These are phyloP conservation scores for Botrytis medusae DNA, from an alignment of 2,329 filamentous ascomycete genomes.

Conservation along the genomic window DNA sequence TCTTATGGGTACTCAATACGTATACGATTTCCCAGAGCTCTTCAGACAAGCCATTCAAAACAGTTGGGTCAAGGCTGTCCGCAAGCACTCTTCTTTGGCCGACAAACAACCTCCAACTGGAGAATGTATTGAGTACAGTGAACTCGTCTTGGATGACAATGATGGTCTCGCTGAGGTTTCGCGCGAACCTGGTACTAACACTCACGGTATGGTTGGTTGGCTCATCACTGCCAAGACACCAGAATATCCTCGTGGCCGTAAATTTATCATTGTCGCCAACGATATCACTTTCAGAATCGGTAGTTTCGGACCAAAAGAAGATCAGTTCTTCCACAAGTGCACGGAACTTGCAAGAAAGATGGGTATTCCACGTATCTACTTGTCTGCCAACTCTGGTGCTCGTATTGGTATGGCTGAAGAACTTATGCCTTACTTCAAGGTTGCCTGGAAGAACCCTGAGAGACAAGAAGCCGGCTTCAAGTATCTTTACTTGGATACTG, in stretches of 20 bases:
- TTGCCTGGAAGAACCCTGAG: constrained; percentile 85
- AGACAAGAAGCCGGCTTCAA: constrained; percentile 91
- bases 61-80: constrained; percentile 77
- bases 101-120: constrained; percentile 81
- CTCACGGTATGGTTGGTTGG: constrained; percentile 98
- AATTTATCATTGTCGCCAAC: constrained; percentile 96
- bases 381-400: constrained; percentile 98
- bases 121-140: constrained; percentile 90
- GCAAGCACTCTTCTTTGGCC: constrained; percentile 70
- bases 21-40: constrained; percentile 99
- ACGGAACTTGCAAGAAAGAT: constrained; percentile 92
- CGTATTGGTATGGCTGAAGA: constrained; percentile 96
- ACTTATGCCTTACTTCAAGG: constrained; percentile 94
- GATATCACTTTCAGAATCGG: constrained; percentile 99
- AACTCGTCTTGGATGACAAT: constrained; percentile 91
- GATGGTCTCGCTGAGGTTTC: constrained; percentile 92
- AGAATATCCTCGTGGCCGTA: constrained; percentile 88
- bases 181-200: constrained; percentile 92
- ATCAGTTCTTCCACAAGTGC: constrained; percentile 99
- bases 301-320: constrained; percentile 93
- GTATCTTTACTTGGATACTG: constrained; percentile 90
- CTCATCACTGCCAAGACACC: constrained; percentile 91
- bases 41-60: constrained; percentile 98
- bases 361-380: constrained; percentile 93
- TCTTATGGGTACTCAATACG: constrained; percentile 98